Evolutionary conservation across 257 asterid genomes (phyloP), one percentile per base, ranked within the genome.

Genomic region (Euphrasia confusa): DNA sequence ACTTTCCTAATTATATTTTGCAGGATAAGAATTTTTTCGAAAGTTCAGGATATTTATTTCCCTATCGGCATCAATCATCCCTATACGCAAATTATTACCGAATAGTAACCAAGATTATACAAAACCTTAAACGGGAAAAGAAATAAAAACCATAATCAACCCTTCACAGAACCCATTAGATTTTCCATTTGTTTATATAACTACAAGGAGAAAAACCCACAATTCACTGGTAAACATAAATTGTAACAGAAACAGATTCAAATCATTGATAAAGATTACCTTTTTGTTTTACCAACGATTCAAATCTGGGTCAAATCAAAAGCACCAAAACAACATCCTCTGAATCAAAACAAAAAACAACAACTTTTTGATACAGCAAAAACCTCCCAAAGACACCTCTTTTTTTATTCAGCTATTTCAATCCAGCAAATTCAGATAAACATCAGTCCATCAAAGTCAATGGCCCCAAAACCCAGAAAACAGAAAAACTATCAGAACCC

Each of bases 251-350:
- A 9, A 68, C 30, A 57, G 57, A 42, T 39, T 64, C 35, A 59
- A 72, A 63, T 65, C 3, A 37, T 66, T 52, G 7, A 58, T 58
- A 70, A 65, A 76, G 60, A 65, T 61, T 58, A 73, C 78, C 69
- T 71, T 5, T 30, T 30, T 5, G 2, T 30, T 30, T 68, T 52
- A 64, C 9, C 32, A 60, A 63, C 65, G 67, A 78, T 65, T 61
- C 70, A 63, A 74, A 78, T 72, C 74, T 75, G 71, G 71, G 72
- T 67, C 77, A 67, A 69, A 76, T 44, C 57, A 32, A 26, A 61
- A 49, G 56, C 73, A 17, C 70, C 64, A 66, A 74, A 68, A 56
- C 73, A 62, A 69, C 68, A 71, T 69, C 68, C 61, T 60, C 65
- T 70, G 54, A 68, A 69, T 58, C 70, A 49, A 65, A 21, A 21